Base-by-base conservation (phyloP, 129 eudicot genomes). In the Lactuca saligna region DNA sequence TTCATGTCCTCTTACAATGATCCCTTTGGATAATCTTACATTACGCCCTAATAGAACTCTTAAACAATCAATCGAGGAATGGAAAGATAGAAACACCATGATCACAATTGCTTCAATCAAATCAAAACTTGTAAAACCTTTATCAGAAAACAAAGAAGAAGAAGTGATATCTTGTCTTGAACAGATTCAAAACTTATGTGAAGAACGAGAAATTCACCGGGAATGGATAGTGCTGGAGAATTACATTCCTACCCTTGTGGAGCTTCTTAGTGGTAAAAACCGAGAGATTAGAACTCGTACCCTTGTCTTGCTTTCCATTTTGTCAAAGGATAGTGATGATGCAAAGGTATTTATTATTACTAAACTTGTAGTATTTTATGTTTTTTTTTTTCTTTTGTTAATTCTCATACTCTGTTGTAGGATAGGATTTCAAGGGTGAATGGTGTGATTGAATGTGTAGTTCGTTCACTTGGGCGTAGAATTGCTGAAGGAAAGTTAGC, bases 31-130 rank as follows among this genome's bases (percentile, higher is more conserved):
- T 6, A 71, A 53, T 55, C 63, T 77, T 17, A 54, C 60, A 17
- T 51, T 87, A 17, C 78, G 94, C 60, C 87, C 94, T 51, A 87
- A 87, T 70, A 87, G 80, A 74, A 87, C 89, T 39, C 80, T 87
- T 13, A 80, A 85, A 80, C 94, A 84, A 55, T 87, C 89, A 7
- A 87, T 87, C 57, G 89, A 87, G 51, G 94, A 87, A 66, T 87
- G 94, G 94, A 82, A 79, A 63, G 94, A 84, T 13, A 78, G 94
- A 34, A 87, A 87, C 57, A 84, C 85, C 32, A 84, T 87, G 89
- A 87, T 87, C 48, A 73, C 80, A 49, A 64, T 87, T 33, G 89
- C 80, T 56, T 81, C 82, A 6, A 61, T 84, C 57, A 84, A 75
- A 68, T 63, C 78, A 16, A 81, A 73, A 76, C 80, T 87, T 42